A percentile compares a stretch with the other conserved stretches of the same genome.
Conservation (phyloP, 1,284 basidiomycete genomes). For the Moniliella sp. region DNA sequence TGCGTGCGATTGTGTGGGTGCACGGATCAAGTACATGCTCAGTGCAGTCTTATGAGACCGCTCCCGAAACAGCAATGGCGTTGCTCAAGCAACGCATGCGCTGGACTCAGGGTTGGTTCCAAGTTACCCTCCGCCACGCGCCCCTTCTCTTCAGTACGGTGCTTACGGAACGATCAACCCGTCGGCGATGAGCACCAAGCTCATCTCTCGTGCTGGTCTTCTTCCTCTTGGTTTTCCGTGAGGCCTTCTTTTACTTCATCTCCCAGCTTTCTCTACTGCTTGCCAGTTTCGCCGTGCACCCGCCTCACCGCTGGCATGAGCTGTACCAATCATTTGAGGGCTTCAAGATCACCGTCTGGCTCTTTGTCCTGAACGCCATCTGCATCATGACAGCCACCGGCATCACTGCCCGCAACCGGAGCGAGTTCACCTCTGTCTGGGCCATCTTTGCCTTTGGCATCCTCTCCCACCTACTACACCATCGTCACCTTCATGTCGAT, state of each 20-base stretch:
- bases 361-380: constrained; percentile 1
- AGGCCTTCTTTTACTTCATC: constrained; percentile 3
- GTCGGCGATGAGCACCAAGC: too few species aligned
- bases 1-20: constrained; percentile 3
- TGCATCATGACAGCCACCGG: constrained; percentile 1
- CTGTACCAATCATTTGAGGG: constrained; percentile 2
- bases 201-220: constrained; percentile 1
- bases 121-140: constrained; percentile 2
- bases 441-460: constrained; percentile 15
- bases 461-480: constrained; percentile 11
- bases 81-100: constrained; percentile 2
- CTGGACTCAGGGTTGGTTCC: constrained; percentile 4
- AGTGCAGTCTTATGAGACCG: constrained; percentile 2
- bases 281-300: neutral
- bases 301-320: constrained; percentile 2
- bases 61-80: constrained; percentile 1
- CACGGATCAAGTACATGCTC: constrained; percentile 2
- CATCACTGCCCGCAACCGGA: constrained; percentile 13
- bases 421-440: constrained; percentile 11
- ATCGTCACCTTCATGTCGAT: constrained; percentile 13
- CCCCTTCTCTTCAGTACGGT: constrained; percentile 1
- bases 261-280: constrained; percentile 1
- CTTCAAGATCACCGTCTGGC: constrained; percentile 1
- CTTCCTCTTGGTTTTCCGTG: constrained; percentile 2
- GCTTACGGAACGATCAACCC: too few species aligned